Conservation (phyloP, 768 basidiomycete species). For the Leccinum rimulosum region DNA sequence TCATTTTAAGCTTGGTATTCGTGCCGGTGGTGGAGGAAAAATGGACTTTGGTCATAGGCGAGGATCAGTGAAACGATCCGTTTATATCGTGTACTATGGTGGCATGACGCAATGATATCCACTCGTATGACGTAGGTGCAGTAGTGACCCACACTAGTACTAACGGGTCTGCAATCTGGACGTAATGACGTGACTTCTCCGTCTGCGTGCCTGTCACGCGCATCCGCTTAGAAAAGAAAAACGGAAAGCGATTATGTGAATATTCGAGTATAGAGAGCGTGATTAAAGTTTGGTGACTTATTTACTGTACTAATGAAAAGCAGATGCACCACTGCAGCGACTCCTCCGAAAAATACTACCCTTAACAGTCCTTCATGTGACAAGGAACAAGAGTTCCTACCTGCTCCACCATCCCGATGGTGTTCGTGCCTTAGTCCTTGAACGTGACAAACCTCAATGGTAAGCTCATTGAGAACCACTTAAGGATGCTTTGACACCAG, state of each 20-base stretch:
- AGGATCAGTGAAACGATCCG: neutral
- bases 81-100: neutral
- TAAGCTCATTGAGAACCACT: neutral
- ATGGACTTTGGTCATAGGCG: conserved; percentile 16
- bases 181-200: no score
- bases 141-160: neutral
- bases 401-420: neutral
- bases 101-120: conserved; percentile 4
- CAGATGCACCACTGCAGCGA: neutral
- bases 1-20: conserved; percentile 5
- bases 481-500: neutral
- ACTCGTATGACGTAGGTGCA: neutral
- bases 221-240: neutral
- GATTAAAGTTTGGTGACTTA: neutral
- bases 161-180: neutral
- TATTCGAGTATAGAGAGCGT: neutral
- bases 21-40: conserved; percentile 19
- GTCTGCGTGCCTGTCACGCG: no score
- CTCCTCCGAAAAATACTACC: neutral
- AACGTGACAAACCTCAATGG: neutral
- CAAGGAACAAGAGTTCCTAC: neutral
- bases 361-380: neutral
- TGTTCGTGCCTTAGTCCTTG: neutral
- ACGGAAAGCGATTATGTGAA: neutral
- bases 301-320: neutral